Base-by-base conservation (phyloP, 2,329 filamentous ascomycete species). In the Neonectria coccinea region DNA sequence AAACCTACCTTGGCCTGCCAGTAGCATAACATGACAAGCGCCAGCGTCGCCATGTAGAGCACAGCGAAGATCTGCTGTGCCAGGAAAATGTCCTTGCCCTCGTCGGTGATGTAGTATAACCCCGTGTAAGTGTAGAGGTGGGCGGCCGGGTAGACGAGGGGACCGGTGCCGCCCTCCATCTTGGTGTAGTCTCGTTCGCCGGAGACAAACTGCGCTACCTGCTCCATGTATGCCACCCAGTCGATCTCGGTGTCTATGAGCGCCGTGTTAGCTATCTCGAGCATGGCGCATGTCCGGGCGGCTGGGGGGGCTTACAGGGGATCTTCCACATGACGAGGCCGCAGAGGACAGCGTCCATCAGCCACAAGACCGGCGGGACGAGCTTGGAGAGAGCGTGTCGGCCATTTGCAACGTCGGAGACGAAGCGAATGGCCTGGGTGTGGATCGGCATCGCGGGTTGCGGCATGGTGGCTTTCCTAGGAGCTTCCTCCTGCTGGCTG, bases 201-300 rank as follows among this genome's bases (percentile, higher is more conserved):
- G 18, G 88, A 85, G 50, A 94, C 82, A 75, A 91, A 96, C 72
- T 94, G 89, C 44, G 86, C 81, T 48, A 98, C 85, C 75, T 99
- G 96, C 77, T 97, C 87, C 94, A 99, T 98, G 79, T 99, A 99
- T 0, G 96, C 93, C 64, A 86, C 87, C 95, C 95, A 99, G 81
- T 99, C 96, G 75, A 99, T 99, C 79, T 99, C 96, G 47, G 96
- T 99, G 78, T 99, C 96, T 86, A 70, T 52, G 48, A 31, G 29
- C 36, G 12, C 8, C 11, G 4, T 33, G 54, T 71, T 48, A 69
- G 66, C 52, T 66, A 9, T 36, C 18, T 18, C 7, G 55, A 20
- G 18, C 51, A 14, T n/a, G n/a, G 29, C 12, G 27, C 31, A n/a
- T 29, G 51, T 20, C 12, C 2, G 25, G 27, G 53, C 16, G 27